Evolutionary conservation across 805 yeast species (phyloP).

Genomic region (Kodamaea jinghongensis): DNA sequence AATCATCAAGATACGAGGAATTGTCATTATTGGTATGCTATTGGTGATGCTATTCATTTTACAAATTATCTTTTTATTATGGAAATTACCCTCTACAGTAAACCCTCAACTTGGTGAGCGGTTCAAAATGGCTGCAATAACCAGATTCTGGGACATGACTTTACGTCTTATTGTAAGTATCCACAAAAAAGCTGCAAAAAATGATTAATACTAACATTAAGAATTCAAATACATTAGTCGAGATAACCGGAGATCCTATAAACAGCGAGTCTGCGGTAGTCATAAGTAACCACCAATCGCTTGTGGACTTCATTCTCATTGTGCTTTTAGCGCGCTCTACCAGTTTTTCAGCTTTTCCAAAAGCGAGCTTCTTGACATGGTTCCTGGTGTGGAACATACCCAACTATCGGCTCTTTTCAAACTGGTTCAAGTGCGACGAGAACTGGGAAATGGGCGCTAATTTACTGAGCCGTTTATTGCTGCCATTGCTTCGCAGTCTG

Average conservation of each 20-base stretch:
- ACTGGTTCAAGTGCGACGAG: slow-evolving; percentile 59
- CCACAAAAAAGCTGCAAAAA: too few relatives aligned
- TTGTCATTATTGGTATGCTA: too few relatives aligned
- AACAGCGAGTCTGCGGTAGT: slow-evolving; percentile 35
- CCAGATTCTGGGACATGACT: too few relatives aligned
- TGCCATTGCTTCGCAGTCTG: slow-evolving; percentile 32
- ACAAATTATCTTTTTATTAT: too few relatives aligned
- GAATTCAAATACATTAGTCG: slow-evolving; percentile 19
- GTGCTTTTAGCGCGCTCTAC: slow-evolving; percentile 37
- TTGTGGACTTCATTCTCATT: slow-evolving; percentile 62
- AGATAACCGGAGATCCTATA: slow-evolving; percentile 42
- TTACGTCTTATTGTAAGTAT: too few relatives aligned
- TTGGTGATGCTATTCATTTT: too few relatives aligned
- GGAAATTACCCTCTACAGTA: too few relatives aligned
- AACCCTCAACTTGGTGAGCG: too few relatives aligned
- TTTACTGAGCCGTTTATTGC: slow-evolving; percentile 35
- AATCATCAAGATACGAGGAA: slow-evolving; percentile 7
- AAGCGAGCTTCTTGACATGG: slow-evolving; percentile 69
- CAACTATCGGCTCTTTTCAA: slow-evolving; percentile 42
- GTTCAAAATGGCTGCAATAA: too few relatives aligned
- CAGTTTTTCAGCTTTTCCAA: slow-evolving; percentile 33
- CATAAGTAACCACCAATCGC: slow-evolving; percentile 64
- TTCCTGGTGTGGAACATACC: slow-evolving; percentile 64
- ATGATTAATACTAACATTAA: too few relatives aligned
- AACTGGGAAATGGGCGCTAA: slow-evolving; percentile 58